Base-by-base conservation (phyloP, 83 land plant genomes). In the Thuja plicata region DNA sequence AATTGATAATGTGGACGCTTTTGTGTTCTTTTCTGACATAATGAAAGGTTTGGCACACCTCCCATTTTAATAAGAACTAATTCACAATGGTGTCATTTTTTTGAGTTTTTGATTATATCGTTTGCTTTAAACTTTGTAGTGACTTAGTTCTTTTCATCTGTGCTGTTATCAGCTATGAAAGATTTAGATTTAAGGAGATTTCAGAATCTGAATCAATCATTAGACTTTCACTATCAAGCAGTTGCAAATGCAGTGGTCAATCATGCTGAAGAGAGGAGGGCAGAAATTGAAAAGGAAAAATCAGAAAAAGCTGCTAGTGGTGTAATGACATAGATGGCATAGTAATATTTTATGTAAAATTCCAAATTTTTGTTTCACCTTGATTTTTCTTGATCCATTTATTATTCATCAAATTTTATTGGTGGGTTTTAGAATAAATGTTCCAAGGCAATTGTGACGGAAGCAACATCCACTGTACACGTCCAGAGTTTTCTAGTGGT, bases 1-100 rank as follows among this genome's bases (percentile, higher is more conserved):
- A 11, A 95, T 98, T 90, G 99, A 98, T 87, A 95, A 93, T 38
- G 94, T 98, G 71, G 99, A 98, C 87, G 96, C 99, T 35, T 98
- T 98, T 89, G 86, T 98, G 80, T 97, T 95, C 92, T 98, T 98
- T 91, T 94, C 97, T 40, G 99, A 98, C 77, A 91, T 94, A 11
- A 88, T 98, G 89, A 94, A 96, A 95, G 99, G 99, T 98, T 35
- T 57, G n/a, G 1, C n/a, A 24, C 71, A 24, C 71, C 19, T 2
- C 0, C 34, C 27, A 41, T 45, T 34, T 76, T 34, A 76, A n/a
- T 45, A 8, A 8, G 48, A 5, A 80, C 4, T 1, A 80, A 41
- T 80, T 0, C 27, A 80, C 30, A 80, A 27, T 78, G 84, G 73
- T 43, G 45, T 43, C 0, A 43, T 66, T 27, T 8, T 6, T 27